Base-by-base conservation (phyloP, 371 early-diverging fungal genomes). In the Circinella minor region DNA sequence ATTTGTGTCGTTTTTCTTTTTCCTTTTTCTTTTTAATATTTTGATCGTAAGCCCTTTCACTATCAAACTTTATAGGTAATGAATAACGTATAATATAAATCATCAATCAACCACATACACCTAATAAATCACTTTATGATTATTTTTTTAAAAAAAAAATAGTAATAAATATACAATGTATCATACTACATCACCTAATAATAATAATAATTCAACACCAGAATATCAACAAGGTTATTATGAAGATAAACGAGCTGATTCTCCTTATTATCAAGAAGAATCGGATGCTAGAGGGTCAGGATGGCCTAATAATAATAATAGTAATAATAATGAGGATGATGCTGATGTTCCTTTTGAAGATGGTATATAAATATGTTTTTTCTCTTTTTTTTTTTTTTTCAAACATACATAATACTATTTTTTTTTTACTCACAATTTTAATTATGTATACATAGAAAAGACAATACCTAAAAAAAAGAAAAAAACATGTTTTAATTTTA, bases 401-500 rank as follows among this genome's bases (percentile, higher is more conserved):
- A 27, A 27, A 2, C 27, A 51, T n/a, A 49, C 49, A 14, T 49
- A n/a, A 4, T 8, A 49, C 5, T 49, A 14, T n/a, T 39, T 39
- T 39, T 39, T 6, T 39, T 9, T 9, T 39, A 39, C 39, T 39
- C 6, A 39, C n/a, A 39, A 6, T 39, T 4, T 15, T 49, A 49
- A 49, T 8, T 47, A 47, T 47, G 15, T 47, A 15, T 55, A n/a
- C n/a, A n/a, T 57, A 57, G 57, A 57, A 34, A 57, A 57, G 14
- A 3, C 11, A 34, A 7, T 14, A n/a, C 57, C 57, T 6, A 34
- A 57, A 55, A 55, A 55, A n/a, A 57, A 57, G n/a, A 57, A 57
- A n/a, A 18, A 34, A 57, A 57, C 34, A 34, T 61, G 65, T 48
- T 9, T 20, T n/a, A 49, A 65, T 36, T 84, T 80, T 63, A 80